These are phyloP conservation scores for Fraxinus cuspidata DNA, from an alignment of 257 asterid species.

Conservation along the genomic window DNA sequence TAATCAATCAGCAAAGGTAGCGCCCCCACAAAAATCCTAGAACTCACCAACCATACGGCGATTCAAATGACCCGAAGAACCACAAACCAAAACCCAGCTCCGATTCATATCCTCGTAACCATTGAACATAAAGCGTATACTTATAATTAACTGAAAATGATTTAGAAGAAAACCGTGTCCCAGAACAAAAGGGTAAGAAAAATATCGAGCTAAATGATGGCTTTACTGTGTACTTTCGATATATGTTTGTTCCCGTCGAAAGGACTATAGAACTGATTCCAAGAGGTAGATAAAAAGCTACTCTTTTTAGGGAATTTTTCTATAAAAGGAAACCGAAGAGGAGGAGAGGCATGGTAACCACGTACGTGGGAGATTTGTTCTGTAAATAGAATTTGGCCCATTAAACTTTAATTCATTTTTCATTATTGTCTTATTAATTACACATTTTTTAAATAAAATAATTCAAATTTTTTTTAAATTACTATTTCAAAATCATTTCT, in stretches of 20 bases:
- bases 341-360: neutral
- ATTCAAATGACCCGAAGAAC: conserved; percentile 5
- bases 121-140: neutral
- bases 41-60: neutral
- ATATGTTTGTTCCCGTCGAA: neutral
- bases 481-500: too few species aligned
- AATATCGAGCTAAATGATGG: neutral
- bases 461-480: too few species aligned
- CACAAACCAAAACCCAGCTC: neutral
- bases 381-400: neutral
- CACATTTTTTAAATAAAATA: too few species aligned
- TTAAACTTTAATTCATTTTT: too few species aligned
- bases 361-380: neutral
- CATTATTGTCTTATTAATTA: too few species aligned
- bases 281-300: neutral
- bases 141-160: neutral
- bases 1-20: conserved; percentile 5
- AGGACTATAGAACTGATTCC: neutral
- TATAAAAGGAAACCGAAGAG: neutral
- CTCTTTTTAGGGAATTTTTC: neutral
- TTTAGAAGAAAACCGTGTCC: neutral
- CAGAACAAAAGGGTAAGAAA: neutral
- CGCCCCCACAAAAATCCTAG: neutral
- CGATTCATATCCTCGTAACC: neutral
- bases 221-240: neutral